Evolutionary conservation across 129 eudicot genomes (phyloP).

Genomic region (Rutidosis leptorrhynchoides): DNA sequence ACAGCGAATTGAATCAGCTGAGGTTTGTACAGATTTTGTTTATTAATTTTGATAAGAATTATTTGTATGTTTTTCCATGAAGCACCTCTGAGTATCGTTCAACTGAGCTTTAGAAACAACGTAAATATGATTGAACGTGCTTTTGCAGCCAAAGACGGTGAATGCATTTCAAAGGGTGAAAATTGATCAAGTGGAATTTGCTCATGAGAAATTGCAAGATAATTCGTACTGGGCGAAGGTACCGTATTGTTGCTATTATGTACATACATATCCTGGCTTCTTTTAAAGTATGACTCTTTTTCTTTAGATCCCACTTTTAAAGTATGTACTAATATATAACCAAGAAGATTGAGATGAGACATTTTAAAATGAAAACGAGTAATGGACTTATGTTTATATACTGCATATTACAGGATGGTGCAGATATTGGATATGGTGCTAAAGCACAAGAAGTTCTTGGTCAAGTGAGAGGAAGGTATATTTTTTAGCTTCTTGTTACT

Average conservation of each 20-base stretch:
- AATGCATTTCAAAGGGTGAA: constrained; percentile 93
- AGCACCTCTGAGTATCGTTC: too few relatives aligned
- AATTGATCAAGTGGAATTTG: constrained; percentile 68
- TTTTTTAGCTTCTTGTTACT: background rate
- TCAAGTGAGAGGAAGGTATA: constrained; percentile 89
- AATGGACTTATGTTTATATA: background rate
- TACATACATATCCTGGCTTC: too few relatives aligned
- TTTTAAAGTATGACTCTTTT: too few relatives aligned
- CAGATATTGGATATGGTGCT: constrained; percentile 88
- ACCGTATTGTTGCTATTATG: constrained; percentile 9
- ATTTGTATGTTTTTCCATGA: background rate
- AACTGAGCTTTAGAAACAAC: background rate
- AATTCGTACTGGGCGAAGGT: constrained; percentile 91
- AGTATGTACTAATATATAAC: too few relatives aligned
- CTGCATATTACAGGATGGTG: constrained; percentile 59
- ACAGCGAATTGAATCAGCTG: constrained; percentile 52
- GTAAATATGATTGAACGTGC: too few relatives aligned
- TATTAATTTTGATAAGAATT: background rate
- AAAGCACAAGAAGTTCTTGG: constrained; percentile 95
- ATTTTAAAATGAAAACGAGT: background rate
- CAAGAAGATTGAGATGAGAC: too few relatives aligned
- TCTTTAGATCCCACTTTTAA: too few relatives aligned
- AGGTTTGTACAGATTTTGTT: constrained; percentile 41
- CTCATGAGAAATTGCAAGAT: constrained; percentile 66
- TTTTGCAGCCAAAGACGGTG: too few relatives aligned